Evolutionary conservation across 805 yeast genomes (phyloP).

Genomic region (Ogataea glucozyma): DNA sequence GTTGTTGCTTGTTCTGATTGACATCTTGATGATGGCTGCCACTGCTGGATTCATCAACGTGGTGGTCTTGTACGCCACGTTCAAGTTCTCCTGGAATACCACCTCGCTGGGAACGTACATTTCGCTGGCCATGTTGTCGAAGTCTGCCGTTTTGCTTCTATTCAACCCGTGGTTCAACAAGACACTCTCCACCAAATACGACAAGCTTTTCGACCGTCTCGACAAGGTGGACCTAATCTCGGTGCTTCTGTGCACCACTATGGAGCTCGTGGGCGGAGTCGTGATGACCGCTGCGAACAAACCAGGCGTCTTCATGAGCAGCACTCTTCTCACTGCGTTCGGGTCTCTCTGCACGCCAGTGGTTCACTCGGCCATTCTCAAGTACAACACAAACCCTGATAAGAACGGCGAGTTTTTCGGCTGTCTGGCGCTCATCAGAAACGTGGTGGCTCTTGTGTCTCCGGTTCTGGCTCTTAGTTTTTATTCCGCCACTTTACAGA

Average conservation of each 20-base stretch:
- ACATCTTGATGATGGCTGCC: constrained; percentile 43
- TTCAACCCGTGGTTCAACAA: constrained; percentile 51
- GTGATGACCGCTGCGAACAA: constrained; percentile 36
- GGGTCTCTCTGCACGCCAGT: constrained; percentile 58
- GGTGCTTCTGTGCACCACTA: constrained; percentile 34
- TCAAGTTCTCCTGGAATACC: constrained; percentile 53
- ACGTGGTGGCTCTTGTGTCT: constrained; percentile 44
- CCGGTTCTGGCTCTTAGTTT: constrained; percentile 51
- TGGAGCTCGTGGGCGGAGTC: constrained; percentile 42
- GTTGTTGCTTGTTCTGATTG: constrained; percentile 49
- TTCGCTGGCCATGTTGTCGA: constrained; percentile 50
- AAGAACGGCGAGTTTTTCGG: constrained; percentile 74
- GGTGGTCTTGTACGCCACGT: constrained; percentile 53
- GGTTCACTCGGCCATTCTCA: constrained; percentile 57
- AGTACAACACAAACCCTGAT: constrained; percentile 54
- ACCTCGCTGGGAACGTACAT: constrained; percentile 56
- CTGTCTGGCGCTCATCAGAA: constrained; percentile 61
- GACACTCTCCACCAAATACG: constrained; percentile 38
- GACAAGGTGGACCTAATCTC: constrained; percentile 46
- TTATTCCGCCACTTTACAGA: constrained; percentile 46
- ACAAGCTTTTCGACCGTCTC: constrained; percentile 36
- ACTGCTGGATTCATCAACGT: constrained; percentile 44
- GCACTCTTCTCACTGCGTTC: constrained; percentile 43
- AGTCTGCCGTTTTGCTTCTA: constrained; percentile 49
- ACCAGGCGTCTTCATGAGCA: constrained; percentile 33